Conservation (phyloP, 2,329 filamentous ascomycete species). For the Magnaporthales sp. region DNA sequence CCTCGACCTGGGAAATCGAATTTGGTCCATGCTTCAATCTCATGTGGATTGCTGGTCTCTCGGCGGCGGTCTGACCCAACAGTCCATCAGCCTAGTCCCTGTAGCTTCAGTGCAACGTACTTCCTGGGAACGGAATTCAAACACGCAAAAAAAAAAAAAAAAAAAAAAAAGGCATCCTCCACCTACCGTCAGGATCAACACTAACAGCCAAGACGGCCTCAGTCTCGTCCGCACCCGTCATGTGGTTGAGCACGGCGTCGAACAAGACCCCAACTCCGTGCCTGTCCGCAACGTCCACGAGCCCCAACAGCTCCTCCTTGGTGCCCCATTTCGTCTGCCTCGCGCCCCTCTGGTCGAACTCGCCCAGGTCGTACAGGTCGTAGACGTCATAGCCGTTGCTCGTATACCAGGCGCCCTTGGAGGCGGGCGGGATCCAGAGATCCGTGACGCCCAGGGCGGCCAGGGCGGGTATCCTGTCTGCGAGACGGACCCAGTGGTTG, state of each 20-base stretch:
- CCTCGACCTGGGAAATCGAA: conserved; percentile 57
- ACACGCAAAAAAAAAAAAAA: neutral
- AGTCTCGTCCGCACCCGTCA: conserved; percentile 56
- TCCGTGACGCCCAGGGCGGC: conserved; percentile 52
- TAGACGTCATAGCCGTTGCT: conserved; percentile 65
- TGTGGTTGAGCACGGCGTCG: conserved; percentile 67
- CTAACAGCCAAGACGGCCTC: conserved; percentile 52
- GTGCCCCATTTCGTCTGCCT: conserved; percentile 60
- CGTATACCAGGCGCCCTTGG: conserved; percentile 49
- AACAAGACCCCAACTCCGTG: conserved; percentile 52
- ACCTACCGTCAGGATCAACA: conserved; percentile 41
- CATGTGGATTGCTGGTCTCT: conserved; percentile 42
- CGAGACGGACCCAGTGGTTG: conserved; percentile 52
- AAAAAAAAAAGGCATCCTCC: neutral
- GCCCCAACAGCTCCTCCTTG: conserved; percentile 47
- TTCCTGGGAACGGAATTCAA: too few species aligned
- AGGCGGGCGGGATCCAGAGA: conserved; percentile 63
- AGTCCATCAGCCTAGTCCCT: neutral
- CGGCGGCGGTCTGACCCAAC: conserved; percentile 38
- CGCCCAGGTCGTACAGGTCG: conserved; percentile 61
- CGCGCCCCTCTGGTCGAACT: conserved; percentile 62
- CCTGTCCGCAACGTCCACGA: conserved; percentile 41
- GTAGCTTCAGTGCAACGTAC: too few species aligned
- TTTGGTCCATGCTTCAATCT: conserved; percentile 60
- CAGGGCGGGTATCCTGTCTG: conserved; percentile 39